phyloP scores from a whole-genome alignment of 179 eudicot species.

The Drosera spatulata region DNA sequence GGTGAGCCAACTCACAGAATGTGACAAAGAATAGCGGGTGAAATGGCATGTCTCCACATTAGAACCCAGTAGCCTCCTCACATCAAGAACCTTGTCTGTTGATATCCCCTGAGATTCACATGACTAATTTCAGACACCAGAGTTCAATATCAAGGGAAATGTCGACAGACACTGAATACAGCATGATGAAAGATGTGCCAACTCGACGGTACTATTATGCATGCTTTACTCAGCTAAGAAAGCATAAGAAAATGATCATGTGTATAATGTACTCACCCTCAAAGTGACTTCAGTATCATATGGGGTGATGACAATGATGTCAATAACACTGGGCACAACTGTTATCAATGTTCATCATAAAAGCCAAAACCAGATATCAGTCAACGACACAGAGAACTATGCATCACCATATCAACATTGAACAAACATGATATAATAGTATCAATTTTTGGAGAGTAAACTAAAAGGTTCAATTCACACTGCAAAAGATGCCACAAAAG shows the following conservation, averaged over 20 bases:
- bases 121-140: too few species aligned
- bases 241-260: too few species aligned
- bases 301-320: conserved; percentile 44
- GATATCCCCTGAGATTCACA: conserved; percentile 57
- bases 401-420: too few species aligned
- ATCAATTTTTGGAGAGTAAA: too few species aligned
- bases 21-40: conserved; percentile 75
- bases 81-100: conserved; percentile 83
- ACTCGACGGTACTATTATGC: conserved; percentile 20
- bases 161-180: too few species aligned
- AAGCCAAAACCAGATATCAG: neutral
- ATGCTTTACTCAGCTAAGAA: too few species aligned
- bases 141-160: too few species aligned
- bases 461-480: too few species aligned
- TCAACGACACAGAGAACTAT: too few species aligned
- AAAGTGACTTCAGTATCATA: conserved; percentile 54
- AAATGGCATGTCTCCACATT: conserved; percentile 88
- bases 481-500: too few species aligned
- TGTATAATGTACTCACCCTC: conserved; percentile 32
- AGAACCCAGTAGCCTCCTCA: conserved; percentile 61
- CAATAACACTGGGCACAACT: conserved; percentile 75
- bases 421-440: too few species aligned
- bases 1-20: conserved; percentile 44
- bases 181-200: too few species aligned
- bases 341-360: conserved; percentile 3